Conservation (phyloP, 352 stramenopile genomes). For the Phytophthora europaea region DNA sequence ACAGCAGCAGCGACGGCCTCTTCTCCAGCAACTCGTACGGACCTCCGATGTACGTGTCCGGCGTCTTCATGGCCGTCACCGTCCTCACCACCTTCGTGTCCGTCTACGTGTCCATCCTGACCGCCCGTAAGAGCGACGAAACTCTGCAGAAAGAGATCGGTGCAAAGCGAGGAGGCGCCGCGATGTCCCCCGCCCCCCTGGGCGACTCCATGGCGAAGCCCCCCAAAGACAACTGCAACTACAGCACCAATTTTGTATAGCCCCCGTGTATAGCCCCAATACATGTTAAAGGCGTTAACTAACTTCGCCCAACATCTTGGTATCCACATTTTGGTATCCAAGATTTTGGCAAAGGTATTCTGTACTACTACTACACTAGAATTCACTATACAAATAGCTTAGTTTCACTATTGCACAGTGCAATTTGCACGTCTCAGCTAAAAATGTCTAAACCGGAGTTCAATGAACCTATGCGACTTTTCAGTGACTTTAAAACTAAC, state of each 20-base stretch:
- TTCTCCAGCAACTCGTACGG: background rate
- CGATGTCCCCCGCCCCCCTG: background rate
- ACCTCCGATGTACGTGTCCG: background rate
- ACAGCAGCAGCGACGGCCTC: constrained; percentile 12
- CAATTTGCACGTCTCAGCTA: too few species aligned
- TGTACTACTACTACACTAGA: too few species aligned
- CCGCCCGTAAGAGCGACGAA: background rate
- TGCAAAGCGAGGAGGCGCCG: background rate
- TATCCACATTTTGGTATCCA: too few species aligned
- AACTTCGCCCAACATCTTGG: too few species aligned
- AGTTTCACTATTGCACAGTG: too few species aligned
- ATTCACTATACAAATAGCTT: too few species aligned
- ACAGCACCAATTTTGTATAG: constrained; percentile 1
- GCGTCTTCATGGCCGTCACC: background rate
- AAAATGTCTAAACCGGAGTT: too few species aligned
- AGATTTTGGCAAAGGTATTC: too few species aligned
- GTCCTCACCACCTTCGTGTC: background rate
- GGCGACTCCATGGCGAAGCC: background rate
- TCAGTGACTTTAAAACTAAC: too few species aligned
- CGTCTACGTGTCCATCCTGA: background rate
- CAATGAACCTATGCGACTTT: too few species aligned
- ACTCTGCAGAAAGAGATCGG: background rate
- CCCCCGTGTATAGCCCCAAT: too few species aligned
- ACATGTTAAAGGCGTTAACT: too few species aligned
- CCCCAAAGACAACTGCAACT: constrained; percentile 1